Evolutionary conservation across 2,329 filamentous ascomycete genomes (phyloP).

Genomic region (Penicillium occitanis): DNA sequence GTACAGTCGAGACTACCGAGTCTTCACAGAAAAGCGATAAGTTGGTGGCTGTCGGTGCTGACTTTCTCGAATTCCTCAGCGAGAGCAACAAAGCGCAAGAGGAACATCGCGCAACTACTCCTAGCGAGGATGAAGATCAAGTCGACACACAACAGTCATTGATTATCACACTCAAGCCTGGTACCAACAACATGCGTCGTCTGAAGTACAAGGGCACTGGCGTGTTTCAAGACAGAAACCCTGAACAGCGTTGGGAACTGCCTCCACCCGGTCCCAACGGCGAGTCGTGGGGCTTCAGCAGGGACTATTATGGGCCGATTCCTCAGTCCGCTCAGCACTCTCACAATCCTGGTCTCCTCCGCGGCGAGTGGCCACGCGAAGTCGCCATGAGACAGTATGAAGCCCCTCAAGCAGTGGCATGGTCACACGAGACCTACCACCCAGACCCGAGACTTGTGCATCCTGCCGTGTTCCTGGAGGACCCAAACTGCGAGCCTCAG

Average conservation of each 20-base stretch:
- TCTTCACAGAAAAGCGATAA: background rate
- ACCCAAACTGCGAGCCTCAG: conserved; percentile 15
- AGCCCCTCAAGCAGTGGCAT: conserved; percentile 19
- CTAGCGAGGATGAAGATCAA: background rate
- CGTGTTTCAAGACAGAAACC: conserved; percentile 19
- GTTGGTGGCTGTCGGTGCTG: conserved; percentile 16
- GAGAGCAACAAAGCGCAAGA: background rate
- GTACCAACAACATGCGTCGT: conserved; percentile 3
- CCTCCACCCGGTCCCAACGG: conserved; percentile 14
- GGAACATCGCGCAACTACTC: background rate
- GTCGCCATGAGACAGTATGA: conserved; percentile 21
- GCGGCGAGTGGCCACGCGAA: conserved; percentile 20
- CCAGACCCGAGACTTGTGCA: conserved; percentile 21
- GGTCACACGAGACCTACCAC: conserved; percentile 18
- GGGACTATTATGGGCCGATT: conserved; percentile 20
- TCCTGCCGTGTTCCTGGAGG: conserved; percentile 18
- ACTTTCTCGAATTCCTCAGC: conserved; percentile 17
- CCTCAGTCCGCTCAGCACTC: conserved; percentile 13
- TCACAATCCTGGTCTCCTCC: conserved; percentile 18
- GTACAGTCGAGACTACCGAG: background rate
- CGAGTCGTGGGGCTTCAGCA: conserved; percentile 20
- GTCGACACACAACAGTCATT: background rate
- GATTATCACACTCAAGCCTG: conserved; percentile 15
- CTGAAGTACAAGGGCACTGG: conserved; percentile 20
- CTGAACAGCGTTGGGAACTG: conserved; percentile 19